These are phyloP conservation scores for Noccaea caerulescens DNA, from an alignment of 345 rosid genomes.

Conservation along the genomic window DNA sequence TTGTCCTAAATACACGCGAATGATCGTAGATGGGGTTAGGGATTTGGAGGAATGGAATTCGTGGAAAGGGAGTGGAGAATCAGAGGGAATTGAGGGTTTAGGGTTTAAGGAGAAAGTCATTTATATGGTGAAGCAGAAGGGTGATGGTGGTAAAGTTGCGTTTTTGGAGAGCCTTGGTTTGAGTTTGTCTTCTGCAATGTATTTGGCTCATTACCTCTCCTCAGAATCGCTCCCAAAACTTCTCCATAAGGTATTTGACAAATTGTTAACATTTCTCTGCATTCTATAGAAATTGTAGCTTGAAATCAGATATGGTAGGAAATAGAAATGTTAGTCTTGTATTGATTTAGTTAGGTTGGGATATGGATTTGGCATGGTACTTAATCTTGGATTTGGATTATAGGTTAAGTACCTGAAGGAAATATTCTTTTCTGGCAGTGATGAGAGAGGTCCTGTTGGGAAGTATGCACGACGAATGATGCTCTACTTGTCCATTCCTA, in stretches of 20 bases:
- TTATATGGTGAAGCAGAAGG: constrained; percentile 72
- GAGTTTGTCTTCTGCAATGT: constrained; percentile 69
- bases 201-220: constrained; percentile 70
- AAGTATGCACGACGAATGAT: constrained; percentile 74
- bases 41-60: constrained; percentile 82
- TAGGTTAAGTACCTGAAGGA: constrained; percentile 89
- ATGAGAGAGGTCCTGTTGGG: constrained; percentile 51
- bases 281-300: constrained; percentile 1
- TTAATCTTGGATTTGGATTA: constrained; percentile 59
- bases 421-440: constrained; percentile 74
- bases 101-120: constrained; percentile 72
- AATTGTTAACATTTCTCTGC: background rate
- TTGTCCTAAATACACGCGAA: constrained; percentile 58
- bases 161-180: constrained; percentile 87
- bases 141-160: constrained; percentile 78
- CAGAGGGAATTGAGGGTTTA: constrained; percentile 36
- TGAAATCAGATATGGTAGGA: background rate
- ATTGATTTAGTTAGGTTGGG: constrained; percentile 16
- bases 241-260: constrained; percentile 51
- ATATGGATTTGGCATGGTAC: constrained; percentile 35
- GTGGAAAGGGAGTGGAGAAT: constrained; percentile 46
- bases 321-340: background rate
- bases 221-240: constrained; percentile 61
- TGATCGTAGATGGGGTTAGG: constrained; percentile 61
- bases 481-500: constrained; percentile 70